Base-by-base conservation (phyloP, 768 basidiomycete species). In the Mycena amicta region DNA sequence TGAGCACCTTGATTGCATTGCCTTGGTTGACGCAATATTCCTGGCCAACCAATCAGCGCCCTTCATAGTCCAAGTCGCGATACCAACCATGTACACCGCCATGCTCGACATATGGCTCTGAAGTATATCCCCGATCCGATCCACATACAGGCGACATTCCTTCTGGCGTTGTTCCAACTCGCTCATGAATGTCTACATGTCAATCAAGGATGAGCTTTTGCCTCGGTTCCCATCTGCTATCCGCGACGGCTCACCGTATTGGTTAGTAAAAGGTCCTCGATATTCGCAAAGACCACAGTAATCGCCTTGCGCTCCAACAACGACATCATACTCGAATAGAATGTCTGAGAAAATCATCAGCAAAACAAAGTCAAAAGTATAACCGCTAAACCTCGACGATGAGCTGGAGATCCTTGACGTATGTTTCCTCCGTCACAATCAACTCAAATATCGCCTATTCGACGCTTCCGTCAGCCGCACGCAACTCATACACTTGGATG, bases 391-490 rank as follows among this genome's bases (percentile, higher is more conserved):
- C 95, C 83, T 92, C 91, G 20, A 98, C 93, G 59, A 95, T 87
- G 29, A 96, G 80, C 67, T 99, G 96, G 27, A 98, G 72, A 70
- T 95, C 92, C 23, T 93, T 83, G 45, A 98, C 93, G 67, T 97
- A 99, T 0, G 90, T 85, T 6, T 80, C 82, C 71, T 99, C 96
- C 0, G 96, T 98, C 5, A 82, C 82, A 64, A 98, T 96, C 52
- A 98, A 80, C 74, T 99, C 96, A 64, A 98, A 98, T 52, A 97
- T 96, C 0, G 92, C 89, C n/a, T n/a, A n/a, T 87, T 90, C 62
- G 2, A 52, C 43, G 20, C 8, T 23, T 12, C 11, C 29, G 8
- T 53, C 53, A 50, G 5, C 40, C 57, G n/a, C 28, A 20, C 12
- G 20, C 26, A 50, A 52, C 30, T 20, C 40, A 26, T 29, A 30